A percentile compares a stretch with the other conserved stretches of the same genome.
Conservation (phyloP, 2,329 filamentous ascomycete species). For the Didymella exigua region DNA sequence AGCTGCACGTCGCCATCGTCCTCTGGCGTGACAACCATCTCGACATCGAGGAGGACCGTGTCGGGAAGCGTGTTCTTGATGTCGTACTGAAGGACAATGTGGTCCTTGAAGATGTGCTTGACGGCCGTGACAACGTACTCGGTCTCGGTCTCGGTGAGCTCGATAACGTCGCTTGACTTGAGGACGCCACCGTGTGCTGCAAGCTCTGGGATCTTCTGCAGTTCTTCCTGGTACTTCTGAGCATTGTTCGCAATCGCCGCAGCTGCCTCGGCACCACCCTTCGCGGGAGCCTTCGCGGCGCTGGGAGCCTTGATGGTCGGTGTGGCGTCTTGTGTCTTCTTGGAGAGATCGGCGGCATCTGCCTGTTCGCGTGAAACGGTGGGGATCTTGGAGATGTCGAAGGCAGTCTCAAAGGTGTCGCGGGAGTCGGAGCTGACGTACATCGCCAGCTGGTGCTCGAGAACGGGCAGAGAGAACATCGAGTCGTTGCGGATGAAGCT, state of each 20-base stretch:
- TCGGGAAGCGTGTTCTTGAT: conserved; percentile 96
- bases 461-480: conserved; percentile 92
- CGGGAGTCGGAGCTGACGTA: conserved; percentile 95
- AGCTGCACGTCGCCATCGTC: conserved; percentile 75
- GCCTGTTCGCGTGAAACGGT: conserved; percentile 95
- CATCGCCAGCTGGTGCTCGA: conserved; percentile 96
- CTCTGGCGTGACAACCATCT: conserved; percentile 81
- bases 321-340: conserved; percentile 92
- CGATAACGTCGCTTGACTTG: conserved; percentile 84
- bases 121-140: conserved; percentile 93
- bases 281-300: conserved; percentile 73
- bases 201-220: conserved; percentile 89
- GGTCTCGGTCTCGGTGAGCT: conserved; percentile 95
- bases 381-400: conserved; percentile 89
- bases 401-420: conserved; percentile 79
- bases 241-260: conserved; percentile 79
- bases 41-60: conserved; percentile 57
- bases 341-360: conserved; percentile 91
- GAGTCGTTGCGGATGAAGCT: conserved; percentile 95
- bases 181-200: conserved; percentile 86
- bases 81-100: conserved; percentile 94
- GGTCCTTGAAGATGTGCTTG: conserved; percentile 98
- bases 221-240: conserved; percentile 86
- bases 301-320: conserved; percentile 94
- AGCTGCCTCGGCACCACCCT: conserved; percentile 72